Evolutionary conservation across 2,329 filamentous ascomycete species (phyloP).

Genomic region (Bipolaris victoriae): DNA sequence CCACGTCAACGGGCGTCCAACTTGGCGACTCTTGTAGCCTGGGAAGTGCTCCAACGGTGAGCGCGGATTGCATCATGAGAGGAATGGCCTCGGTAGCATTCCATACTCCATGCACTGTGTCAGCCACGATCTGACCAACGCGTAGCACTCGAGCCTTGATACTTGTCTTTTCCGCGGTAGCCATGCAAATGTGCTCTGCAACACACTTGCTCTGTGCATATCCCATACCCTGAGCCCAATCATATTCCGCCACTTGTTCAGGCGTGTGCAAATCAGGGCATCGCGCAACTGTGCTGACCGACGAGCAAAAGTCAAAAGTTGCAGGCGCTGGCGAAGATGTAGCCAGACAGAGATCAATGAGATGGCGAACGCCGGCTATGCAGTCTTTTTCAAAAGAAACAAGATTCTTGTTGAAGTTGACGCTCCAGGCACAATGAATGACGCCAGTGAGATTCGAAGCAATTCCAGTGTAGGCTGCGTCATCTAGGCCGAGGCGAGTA

Average conservation of each 20-base stretch:
- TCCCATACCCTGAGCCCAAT: slow-evolving; percentile 58
- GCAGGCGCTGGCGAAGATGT: slow-evolving; percentile 45
- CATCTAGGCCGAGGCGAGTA: slow-evolving; percentile 49
- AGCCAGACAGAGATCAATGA: slow-evolving; percentile 50
- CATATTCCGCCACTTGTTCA: slow-evolving; percentile 39
- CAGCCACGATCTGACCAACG: slow-evolving; percentile 57
- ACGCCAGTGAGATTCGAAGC: slow-evolving; percentile 47
- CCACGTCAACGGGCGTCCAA: slow-evolving; percentile 43
- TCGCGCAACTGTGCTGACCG: slow-evolving; percentile 52
- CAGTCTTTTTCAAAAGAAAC: slow-evolving; percentile 57
- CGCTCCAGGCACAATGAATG: slow-evolving; percentile 62
- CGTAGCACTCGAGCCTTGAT: slow-evolving; percentile 35
- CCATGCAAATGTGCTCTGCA: slow-evolving; percentile 52
- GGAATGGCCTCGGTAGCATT: slow-evolving; percentile 59
- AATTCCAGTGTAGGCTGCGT: slow-evolving; percentile 20
- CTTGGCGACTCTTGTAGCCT: slow-evolving; percentile 48
- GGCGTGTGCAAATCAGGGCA: slow-evolving; percentile 37
- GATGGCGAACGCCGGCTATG: slow-evolving; percentile 54
- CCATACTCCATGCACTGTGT: slow-evolving; percentile 56
- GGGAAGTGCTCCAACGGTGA: slow-evolving; percentile 56
- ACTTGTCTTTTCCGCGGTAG: slow-evolving; percentile 25
- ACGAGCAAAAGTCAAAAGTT: slow-evolving; percentile 55
- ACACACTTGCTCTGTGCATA: slow-evolving; percentile 60
- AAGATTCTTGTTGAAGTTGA: slow-evolving; percentile 63
- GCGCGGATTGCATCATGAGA: slow-evolving; percentile 56